Conservation (phyloP, 148 eudicot species). For the Drosera capensis region DNA sequence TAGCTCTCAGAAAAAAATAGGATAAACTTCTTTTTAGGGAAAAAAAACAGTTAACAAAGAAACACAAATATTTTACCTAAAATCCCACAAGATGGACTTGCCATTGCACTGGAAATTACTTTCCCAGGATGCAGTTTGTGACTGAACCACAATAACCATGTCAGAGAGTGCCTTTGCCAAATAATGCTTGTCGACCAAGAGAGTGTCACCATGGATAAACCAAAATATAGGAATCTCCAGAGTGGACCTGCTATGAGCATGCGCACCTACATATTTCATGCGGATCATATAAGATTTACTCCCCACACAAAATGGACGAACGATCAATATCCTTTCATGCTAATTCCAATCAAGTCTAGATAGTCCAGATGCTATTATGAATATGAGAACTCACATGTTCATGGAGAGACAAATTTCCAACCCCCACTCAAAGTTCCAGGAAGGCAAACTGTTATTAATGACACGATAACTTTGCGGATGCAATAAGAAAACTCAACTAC, state of each 20-base stretch:
- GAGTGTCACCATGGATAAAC: slow-evolving; percentile 68
- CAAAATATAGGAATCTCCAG: slow-evolving; percentile 94
- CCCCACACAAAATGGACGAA: too few relatives aligned
- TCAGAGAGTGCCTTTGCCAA: slow-evolving; percentile 94
- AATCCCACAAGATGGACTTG: slow-evolving; percentile 58
- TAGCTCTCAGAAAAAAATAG: neutral
- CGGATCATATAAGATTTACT: slow-evolving; percentile 6
- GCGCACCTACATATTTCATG: slow-evolving; percentile 45
- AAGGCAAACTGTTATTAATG: neutral
- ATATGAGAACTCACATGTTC: too few relatives aligned
- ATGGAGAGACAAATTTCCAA: too few relatives aligned
- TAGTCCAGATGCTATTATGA: too few relatives aligned
- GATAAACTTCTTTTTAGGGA: neutral
- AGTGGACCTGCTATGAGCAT: slow-evolving; percentile 66
- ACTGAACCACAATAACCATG: slow-evolving; percentile 89
- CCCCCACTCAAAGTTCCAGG: too few relatives aligned
- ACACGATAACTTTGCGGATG: too few relatives aligned
- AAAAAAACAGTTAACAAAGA: neutral
- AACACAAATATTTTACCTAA: slow-evolving; percentile 36
- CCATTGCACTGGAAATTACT: slow-evolving; percentile 97
- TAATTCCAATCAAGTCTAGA: too few relatives aligned
- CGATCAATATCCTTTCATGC: too few relatives aligned
- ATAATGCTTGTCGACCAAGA: slow-evolving; percentile 86
- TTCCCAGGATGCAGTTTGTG: slow-evolving; percentile 84
- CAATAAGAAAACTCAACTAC: too few relatives aligned